phyloP scores from a whole-genome alignment of 306 rosid species.

The Medicago arabica region DNA sequence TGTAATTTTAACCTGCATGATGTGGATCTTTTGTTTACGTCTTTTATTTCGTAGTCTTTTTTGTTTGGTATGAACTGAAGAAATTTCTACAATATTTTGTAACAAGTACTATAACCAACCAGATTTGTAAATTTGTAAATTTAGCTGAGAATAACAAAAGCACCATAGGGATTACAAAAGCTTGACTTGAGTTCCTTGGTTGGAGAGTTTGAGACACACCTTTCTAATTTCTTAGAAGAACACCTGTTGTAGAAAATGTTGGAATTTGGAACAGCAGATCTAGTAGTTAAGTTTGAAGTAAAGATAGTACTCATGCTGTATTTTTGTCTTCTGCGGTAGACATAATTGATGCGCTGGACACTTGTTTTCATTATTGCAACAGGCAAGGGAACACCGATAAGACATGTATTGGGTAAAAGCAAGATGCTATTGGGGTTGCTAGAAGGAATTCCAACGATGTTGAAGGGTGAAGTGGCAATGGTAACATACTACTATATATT shows the following conservation, averaged over 20 bases:
- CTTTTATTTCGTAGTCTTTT: neutral
- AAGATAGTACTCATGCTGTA: slow-evolving; percentile 19
- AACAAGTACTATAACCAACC: neutral
- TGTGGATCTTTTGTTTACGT: slow-evolving; percentile 5
- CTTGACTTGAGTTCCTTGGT: slow-evolving; percentile 12
- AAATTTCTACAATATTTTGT: neutral
- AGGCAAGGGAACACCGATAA: slow-evolving; percentile 79
- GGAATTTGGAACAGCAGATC: slow-evolving; percentile 23
- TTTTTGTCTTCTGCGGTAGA: slow-evolving; percentile 24
- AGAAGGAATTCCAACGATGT: slow-evolving; percentile 95
- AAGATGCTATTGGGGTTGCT: slow-evolving; percentile 89
- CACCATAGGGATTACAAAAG: slow-evolving; percentile 10
- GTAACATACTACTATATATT: slow-evolving; percentile 51
- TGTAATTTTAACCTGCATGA: slow-evolving; percentile 39
- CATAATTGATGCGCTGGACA: slow-evolving; percentile 37
- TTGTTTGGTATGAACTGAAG: neutral
- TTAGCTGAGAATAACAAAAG: neutral
- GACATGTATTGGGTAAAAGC: slow-evolving; percentile 89
- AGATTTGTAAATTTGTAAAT: neutral
- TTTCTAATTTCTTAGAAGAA: slow-evolving; percentile 28
- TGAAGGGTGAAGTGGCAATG: slow-evolving; percentile 95
- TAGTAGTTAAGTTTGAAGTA: slow-evolving; percentile 23
- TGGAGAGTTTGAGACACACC: slow-evolving; percentile 15
- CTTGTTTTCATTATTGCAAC: slow-evolving; percentile 37
- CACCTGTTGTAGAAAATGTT: slow-evolving; percentile 2